Conservation (phyloP, 1,284 basidiomycete genomes). For the Hortiboletus rubellus region DNA sequence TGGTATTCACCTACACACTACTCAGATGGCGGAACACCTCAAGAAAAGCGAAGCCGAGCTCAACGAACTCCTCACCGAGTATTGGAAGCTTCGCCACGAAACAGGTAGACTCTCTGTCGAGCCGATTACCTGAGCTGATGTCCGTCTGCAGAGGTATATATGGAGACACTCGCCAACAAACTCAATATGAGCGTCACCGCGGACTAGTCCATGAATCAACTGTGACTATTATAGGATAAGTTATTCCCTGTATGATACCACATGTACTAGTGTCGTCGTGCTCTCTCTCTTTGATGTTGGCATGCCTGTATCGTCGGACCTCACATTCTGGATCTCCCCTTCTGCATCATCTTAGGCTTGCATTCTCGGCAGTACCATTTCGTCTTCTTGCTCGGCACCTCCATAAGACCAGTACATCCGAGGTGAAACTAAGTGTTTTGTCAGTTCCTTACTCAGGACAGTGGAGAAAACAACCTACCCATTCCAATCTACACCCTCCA, state of each 20-base stretch:
- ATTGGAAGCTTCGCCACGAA: constrained; percentile 77
- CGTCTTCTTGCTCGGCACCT: constrained; percentile 55
- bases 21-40: constrained; percentile 72
- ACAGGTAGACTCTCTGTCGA: constrained; percentile 51
- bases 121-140: constrained; percentile 5
- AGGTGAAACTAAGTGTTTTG: constrained; percentile 62
- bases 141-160: constrained; percentile 61
- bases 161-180: constrained; percentile 75
- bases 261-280: constrained; percentile 10
- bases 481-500: constrained; percentile 66
- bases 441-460: constrained; percentile 15
- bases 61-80: constrained; percentile 74
- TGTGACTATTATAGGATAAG: constrained; percentile 4
- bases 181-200: constrained; percentile 55
- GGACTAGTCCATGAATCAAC: constrained; percentile 33
- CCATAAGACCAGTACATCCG: constrained; percentile 62
- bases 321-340: constrained; percentile 28
- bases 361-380: constrained; percentile 78
- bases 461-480: constrained; percentile 50
- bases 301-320: neutral
- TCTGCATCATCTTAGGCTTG: constrained; percentile 34
- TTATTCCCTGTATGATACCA: constrained; percentile 25
- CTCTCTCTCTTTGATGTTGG: neutral
- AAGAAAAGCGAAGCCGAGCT: constrained; percentile 72
- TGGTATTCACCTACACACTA: neutral